phyloP scores from a whole-genome alignment of 331 rosid genomes.

The Malus hybrid region DNA sequence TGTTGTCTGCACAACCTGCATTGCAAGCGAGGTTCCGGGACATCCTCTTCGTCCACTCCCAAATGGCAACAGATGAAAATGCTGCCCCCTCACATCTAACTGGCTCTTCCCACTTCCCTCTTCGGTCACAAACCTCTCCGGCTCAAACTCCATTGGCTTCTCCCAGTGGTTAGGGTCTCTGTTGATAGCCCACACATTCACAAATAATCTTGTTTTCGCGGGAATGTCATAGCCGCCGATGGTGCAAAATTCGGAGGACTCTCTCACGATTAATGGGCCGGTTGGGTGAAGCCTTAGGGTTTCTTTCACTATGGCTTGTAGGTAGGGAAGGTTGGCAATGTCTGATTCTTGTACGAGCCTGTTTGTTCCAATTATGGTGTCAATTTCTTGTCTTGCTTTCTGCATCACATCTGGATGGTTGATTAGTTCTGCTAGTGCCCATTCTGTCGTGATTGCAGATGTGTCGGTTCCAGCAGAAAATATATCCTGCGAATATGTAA shows the following conservation, averaged over 20 bases:
- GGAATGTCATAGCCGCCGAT: constrained; percentile 56
- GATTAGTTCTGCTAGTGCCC: constrained; percentile 65
- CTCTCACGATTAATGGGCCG: constrained; percentile 43
- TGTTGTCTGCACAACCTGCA: constrained; percentile 39
- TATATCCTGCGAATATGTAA: constrained; percentile 32
- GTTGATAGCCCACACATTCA: constrained; percentile 60
- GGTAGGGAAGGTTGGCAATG: constrained; percentile 43
- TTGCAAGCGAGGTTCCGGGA: constrained; percentile 57
- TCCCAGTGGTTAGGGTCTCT: constrained; percentile 64
- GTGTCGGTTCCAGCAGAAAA: constrained; percentile 68
- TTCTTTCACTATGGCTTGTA: constrained; percentile 73
- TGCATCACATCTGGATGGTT: constrained; percentile 46
- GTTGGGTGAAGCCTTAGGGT: constrained; percentile 63
- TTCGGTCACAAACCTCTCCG: constrained; percentile 44
- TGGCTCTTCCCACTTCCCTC: constrained; percentile 22
- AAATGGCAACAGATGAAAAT: constrained; percentile 47
- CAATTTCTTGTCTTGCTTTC: constrained; percentile 58
- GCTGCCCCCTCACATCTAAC: constrained; percentile 49
- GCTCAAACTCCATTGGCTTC: constrained; percentile 51
- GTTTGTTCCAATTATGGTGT: constrained; percentile 29
- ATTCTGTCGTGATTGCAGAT: constrained; percentile 41
- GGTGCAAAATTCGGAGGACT: constrained; percentile 29
- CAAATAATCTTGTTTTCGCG: constrained; percentile 37
- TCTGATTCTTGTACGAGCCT: constrained; percentile 56
- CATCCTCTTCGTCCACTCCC: constrained; percentile 80